Base-by-base conservation (phyloP, 2,329 filamentous ascomycete species). In the Phaeosphaeria sp. region DNA sequence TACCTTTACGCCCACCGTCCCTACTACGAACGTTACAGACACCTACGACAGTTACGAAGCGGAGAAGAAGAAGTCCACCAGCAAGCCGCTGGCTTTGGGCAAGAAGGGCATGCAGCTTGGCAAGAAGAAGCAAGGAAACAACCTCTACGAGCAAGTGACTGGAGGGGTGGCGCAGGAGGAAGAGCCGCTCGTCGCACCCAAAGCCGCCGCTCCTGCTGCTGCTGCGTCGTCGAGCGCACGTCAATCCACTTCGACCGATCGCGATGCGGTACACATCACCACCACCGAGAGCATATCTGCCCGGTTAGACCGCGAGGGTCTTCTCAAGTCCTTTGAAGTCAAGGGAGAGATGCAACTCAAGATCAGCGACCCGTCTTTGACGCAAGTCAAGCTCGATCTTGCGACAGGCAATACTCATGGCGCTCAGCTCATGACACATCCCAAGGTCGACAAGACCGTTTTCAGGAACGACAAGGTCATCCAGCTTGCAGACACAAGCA, bases 71-170 rank as follows among this genome's bases (percentile, higher is more conserved):
- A 97, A 97, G 82, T 82, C 89, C 80, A 83, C 89, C 1, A 90
- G 87, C 74, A 87, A 88, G 80, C 96, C 95, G 87, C 75, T 87
- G 72, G 87, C 91, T 50, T 86, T 89, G 58, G 92, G 96, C 80
- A 93, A 92, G 71, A 99, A 99, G 83, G 95, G 95, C 67, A 99
- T 99, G 96, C 94, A 98, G 79, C 84, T 99, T 56, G 95, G 95
- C 79, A 98, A 98, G 84, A 99, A 99, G 82, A 96, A 92, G 59
- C 98, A 98, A 83, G 93, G 92, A 21, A 96, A 91, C 27, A 94
- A 96, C 77, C 97, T 98, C 85, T 98, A 96, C 76, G 94, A 98
- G 79, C 91, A 93, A 72, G 93, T 99, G 33, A 90, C 93, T 66
- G 92, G 91, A 58, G 94, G 98, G 65, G 84, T 98, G 74, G 93